Conservation (phyloP, 371 early-diverging fungal genomes). For the Sporodiniella umbellata region DNA sequence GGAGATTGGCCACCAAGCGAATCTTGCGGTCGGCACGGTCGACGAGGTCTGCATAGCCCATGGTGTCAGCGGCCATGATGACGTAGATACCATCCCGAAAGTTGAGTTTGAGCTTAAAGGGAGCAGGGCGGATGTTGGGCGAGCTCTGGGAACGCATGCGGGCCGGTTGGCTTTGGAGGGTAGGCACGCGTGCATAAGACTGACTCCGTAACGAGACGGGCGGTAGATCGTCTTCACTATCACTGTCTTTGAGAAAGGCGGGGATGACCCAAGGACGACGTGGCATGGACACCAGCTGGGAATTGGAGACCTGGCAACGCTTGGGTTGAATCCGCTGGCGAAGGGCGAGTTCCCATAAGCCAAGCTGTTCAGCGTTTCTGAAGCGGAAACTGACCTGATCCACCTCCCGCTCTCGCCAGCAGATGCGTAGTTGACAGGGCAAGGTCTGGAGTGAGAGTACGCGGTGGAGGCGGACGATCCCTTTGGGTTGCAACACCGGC, state of each 20-base stretch:
- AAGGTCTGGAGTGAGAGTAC: too few species aligned
- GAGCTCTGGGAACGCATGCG: slow-evolving; percentile 64
- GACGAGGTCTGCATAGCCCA: slow-evolving; percentile 69
- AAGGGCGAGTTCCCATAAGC: slow-evolving; percentile 80
- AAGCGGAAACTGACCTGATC: slow-evolving; percentile 84
- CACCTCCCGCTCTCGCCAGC: slow-evolving; percentile 78
- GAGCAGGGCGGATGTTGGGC: slow-evolving; percentile 46
- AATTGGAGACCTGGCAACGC: slow-evolving; percentile 38
- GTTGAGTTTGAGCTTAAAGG: slow-evolving; percentile 79
- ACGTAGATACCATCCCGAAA: slow-evolving; percentile 82
- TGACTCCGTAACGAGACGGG: too few species aligned
- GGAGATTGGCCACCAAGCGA: slow-evolving; percentile 62
- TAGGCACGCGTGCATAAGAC: slow-evolving; percentile 12
- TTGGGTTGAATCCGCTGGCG: slow-evolving; percentile 18
- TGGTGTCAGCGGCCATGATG: slow-evolving; percentile 72
- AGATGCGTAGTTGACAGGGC: slow-evolving; percentile 48
- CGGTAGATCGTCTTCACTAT: slow-evolving; percentile 26
- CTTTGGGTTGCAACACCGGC: slow-evolving; percentile 70
- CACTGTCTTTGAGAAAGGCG: slow-evolving; percentile 29
- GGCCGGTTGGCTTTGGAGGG: too few species aligned
- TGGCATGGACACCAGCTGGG: slow-evolving; percentile 38
- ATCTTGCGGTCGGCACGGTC: slow-evolving; percentile 86
- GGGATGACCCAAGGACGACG: slow-evolving; percentile 1
- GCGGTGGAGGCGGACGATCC: slow-evolving; percentile 57
- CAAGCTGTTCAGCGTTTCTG: slow-evolving; percentile 87